Evolutionary conservation across 2,329 filamentous ascomycete genomes (phyloP).

Genomic region (Colletotrichum melonis): DNA sequence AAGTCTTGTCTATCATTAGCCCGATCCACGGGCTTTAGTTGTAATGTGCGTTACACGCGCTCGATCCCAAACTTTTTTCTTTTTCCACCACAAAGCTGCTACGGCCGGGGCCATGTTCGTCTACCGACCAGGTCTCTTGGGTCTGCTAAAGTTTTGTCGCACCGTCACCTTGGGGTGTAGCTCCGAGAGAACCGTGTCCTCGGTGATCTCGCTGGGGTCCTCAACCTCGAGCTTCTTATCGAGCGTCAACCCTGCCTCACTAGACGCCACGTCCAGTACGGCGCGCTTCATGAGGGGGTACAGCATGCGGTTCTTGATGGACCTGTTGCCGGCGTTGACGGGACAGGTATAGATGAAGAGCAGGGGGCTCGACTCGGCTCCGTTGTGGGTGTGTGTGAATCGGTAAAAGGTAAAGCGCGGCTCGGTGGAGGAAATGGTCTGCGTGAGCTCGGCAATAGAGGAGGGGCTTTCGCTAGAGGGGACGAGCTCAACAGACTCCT

Average conservation of each 20-base stretch:
- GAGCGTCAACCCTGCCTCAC: slow-evolving; percentile 72
- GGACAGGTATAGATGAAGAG: slow-evolving; percentile 90
- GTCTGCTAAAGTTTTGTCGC: slow-evolving; percentile 78
- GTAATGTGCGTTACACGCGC: not conserved
- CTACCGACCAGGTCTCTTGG: slow-evolving; percentile 80
- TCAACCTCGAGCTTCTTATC: slow-evolving; percentile 78
- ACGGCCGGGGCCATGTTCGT: not conserved
- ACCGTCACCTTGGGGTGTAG: slow-evolving; percentile 74
- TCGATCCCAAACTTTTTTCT: not conserved
- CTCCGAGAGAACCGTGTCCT: slow-evolving; percentile 72
- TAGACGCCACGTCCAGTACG: slow-evolving; percentile 74
- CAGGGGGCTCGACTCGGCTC: slow-evolving; percentile 66
- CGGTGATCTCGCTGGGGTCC: slow-evolving; percentile 77
- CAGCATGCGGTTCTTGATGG: slow-evolving; percentile 86
- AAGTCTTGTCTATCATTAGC: slow-evolving; percentile 24
- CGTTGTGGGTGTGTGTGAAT: slow-evolving; percentile 68
- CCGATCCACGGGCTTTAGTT: slow-evolving; percentile 20
- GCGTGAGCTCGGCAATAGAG: slow-evolving; percentile 68
- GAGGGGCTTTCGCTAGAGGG: slow-evolving; percentile 61
- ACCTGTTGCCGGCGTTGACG: slow-evolving; percentile 69
- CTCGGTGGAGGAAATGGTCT: slow-evolving; percentile 72
- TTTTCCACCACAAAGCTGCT: not conserved
- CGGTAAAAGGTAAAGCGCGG: slow-evolving; percentile 85
- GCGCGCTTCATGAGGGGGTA: slow-evolving; percentile 79
- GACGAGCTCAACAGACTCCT: slow-evolving; percentile 77